These are phyloP conservation scores for Moelleriella libera DNA, from an alignment of 2,329 filamentous ascomycete species.

Conservation along the genomic window DNA sequence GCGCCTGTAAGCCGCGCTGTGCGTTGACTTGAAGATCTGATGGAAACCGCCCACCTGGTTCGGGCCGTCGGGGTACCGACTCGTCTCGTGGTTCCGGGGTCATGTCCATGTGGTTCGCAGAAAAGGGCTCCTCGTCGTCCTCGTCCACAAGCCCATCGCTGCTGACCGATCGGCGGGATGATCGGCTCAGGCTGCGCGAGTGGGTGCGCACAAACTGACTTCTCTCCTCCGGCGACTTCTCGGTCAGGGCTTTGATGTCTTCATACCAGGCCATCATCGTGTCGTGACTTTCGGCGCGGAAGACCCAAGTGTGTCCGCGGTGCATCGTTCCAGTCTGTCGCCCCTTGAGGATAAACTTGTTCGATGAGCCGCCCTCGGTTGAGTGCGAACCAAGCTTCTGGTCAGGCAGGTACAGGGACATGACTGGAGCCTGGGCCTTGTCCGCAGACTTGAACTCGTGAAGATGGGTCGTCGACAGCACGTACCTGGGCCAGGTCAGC, in stretches of 20 bases:
- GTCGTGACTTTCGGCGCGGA: constrained; percentile 62
- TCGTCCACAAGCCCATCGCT: constrained; percentile 71
- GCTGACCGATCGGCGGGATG: constrained; percentile 46
- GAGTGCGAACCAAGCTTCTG: constrained; percentile 94
- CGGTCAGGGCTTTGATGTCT: constrained; percentile 79
- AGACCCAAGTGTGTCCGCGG: constrained; percentile 61
- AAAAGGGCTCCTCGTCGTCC: constrained; percentile 51
- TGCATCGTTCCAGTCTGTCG: constrained; percentile 89
- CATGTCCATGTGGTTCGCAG: constrained; percentile 29
- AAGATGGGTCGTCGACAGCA: constrained; percentile 87
- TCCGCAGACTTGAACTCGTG: constrained; percentile 99
- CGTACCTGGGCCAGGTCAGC: constrained; percentile 51
- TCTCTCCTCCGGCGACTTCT: constrained; percentile 77
- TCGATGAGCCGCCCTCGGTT: constrained; percentile 65
- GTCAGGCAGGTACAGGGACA: constrained; percentile 90
- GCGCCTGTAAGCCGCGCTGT: constrained; percentile 64
- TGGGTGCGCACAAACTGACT: constrained; percentile 77
- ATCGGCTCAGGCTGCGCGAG: constrained; percentile 60
- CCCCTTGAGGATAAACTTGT: constrained; percentile 97
- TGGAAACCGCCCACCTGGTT: constrained; percentile 93
- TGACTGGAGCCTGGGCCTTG: constrained; percentile 78
- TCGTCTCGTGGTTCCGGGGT: constrained; percentile 35
- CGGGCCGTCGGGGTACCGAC: constrained; percentile 49
- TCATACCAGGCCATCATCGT: constrained; percentile 97
- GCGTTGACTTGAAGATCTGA: constrained; percentile 78